These are phyloP conservation scores for Millerozyma acaciae DNA, from an alignment of 805 yeast species.

Conservation along the genomic window DNA sequence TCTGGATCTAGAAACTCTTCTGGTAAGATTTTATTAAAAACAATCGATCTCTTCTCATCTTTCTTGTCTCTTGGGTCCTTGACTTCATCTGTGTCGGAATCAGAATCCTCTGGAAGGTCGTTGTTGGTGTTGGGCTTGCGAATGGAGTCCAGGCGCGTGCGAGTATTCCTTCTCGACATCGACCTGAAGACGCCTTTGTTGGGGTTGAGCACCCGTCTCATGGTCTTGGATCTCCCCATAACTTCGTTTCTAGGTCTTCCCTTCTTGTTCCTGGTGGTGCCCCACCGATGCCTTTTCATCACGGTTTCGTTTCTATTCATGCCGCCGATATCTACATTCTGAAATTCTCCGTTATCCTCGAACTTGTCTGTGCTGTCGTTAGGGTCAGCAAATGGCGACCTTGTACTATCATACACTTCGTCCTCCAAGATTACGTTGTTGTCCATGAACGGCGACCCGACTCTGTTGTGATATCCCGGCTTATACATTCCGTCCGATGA, in stretches of 20 bases:
- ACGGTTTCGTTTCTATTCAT: conserved; percentile 39
- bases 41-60: conserved; percentile 43
- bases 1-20: conserved; percentile 50
- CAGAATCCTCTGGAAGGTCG: conserved; percentile 25
- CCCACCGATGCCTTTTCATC: conserved; percentile 87
- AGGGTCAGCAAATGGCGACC: conserved; percentile 24
- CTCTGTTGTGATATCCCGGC: conserved; percentile 3
- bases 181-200: conserved; percentile 16
- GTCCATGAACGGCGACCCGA: conserved; percentile 30
- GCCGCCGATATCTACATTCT: conserved; percentile 8
- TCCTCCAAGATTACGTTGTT: conserved; percentile 20
- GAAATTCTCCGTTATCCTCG: conserved; percentile 16
- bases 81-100: conserved; percentile 29
- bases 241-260: conserved; percentile 55
- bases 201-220: conserved; percentile 40
- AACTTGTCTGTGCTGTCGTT: conserved; percentile 4
- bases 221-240: conserved; percentile 56
- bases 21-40: conserved; percentile 60
- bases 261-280: conserved; percentile 74
- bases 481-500: conserved; percentile 5
- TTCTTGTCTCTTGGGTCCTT: conserved; percentile 30
- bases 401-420: conserved; percentile 23
- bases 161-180: conserved; percentile 5
- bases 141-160: conserved; percentile 14
- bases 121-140: conserved; percentile 19